Evolutionary conservation across 208 protist species (phyloP).

Genomic region (Crithidia expoeki): DNA sequence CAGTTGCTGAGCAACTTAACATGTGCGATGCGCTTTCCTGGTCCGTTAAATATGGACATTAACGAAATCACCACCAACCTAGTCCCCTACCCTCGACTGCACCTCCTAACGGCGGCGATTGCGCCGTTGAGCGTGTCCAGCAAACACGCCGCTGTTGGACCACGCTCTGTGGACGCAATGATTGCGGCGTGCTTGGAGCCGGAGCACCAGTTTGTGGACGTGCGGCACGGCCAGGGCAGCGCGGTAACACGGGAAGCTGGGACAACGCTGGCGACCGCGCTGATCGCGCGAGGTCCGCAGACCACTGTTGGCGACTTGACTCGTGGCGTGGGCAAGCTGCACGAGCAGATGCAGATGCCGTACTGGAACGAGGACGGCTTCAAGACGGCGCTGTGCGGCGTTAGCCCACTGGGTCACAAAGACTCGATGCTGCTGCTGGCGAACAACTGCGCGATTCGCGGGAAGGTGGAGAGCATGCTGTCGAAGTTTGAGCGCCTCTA

Average conservation of each 20-base stretch:
- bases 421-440: constrained; percentile 92
- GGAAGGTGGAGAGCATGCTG: constrained; percentile 76
- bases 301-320: constrained; percentile 93
- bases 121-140: constrained; percentile 86
- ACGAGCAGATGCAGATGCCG: constrained; percentile 76
- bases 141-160: constrained; percentile 45
- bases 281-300: constrained; percentile 93
- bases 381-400: constrained; percentile 95
- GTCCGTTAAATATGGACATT: constrained; percentile 97
- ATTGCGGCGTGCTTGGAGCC: constrained; percentile 86
- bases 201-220: constrained; percentile 87
- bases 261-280: constrained; percentile 82
- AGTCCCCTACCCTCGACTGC: constrained; percentile 95
- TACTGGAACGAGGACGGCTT: constrained; percentile 97
- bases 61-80: constrained; percentile 98
- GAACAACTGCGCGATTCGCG: constrained; percentile 92
- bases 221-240: constrained; percentile 33
- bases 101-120: constrained; percentile 92
- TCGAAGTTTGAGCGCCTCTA: constrained; percentile 94
- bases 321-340: constrained; percentile 89
- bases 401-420: constrained; percentile 90
- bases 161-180: constrained; percentile 85
- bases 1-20: constrained; percentile 95
- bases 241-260: constrained; percentile 40
- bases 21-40: constrained; percentile 93